phyloP scores from a whole-genome alignment of 768 basidiomycete genomes.

The Boletus barrowsii region DNA sequence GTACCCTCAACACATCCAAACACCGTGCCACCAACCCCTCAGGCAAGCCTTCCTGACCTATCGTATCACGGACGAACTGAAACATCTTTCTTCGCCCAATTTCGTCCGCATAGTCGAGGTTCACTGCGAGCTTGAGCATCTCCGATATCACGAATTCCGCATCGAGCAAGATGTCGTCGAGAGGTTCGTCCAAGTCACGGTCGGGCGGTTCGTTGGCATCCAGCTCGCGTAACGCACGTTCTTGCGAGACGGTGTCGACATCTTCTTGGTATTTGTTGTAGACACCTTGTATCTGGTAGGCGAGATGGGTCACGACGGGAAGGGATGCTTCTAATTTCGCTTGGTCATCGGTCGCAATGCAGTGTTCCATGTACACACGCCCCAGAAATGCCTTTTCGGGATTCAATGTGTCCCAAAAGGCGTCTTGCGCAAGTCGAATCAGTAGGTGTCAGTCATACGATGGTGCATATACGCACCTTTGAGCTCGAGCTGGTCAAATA shows the following conservation, averaged over 20 bases:
- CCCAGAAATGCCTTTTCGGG: not conserved
- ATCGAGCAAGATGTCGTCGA: constrained; percentile 33
- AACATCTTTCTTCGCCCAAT: constrained; percentile 88
- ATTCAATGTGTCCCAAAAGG: not conserved
- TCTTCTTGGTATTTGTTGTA: constrained; percentile 64
- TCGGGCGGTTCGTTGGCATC: constrained; percentile 35
- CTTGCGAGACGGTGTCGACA: constrained; percentile 40
- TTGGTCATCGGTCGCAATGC: constrained; percentile 57
- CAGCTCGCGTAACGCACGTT: constrained; percentile 24
- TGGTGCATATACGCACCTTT: constrained; percentile 9
- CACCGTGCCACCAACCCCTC: constrained; percentile 67
- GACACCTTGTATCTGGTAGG: constrained; percentile 65
- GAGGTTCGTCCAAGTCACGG: constrained; percentile 44
- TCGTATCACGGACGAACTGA: constrained; percentile 81
- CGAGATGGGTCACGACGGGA: constrained; percentile 82
- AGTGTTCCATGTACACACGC: constrained; percentile 56
- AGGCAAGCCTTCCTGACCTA: constrained; percentile 68
- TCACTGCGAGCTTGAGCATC: constrained; percentile 72
- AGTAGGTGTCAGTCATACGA: not conserved
- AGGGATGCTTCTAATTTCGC: constrained; percentile 63
- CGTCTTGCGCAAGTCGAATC: not conserved
- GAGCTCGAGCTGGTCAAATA: constrained; percentile 69
- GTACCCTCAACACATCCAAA: constrained; percentile 74
- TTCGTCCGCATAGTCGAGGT: constrained; percentile 90
- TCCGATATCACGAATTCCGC: constrained; percentile 72